These are phyloP conservation scores for Pestalotiopsis sp. DNA, from an alignment of 2,329 filamentous ascomycete genomes.

Conservation along the genomic window DNA sequence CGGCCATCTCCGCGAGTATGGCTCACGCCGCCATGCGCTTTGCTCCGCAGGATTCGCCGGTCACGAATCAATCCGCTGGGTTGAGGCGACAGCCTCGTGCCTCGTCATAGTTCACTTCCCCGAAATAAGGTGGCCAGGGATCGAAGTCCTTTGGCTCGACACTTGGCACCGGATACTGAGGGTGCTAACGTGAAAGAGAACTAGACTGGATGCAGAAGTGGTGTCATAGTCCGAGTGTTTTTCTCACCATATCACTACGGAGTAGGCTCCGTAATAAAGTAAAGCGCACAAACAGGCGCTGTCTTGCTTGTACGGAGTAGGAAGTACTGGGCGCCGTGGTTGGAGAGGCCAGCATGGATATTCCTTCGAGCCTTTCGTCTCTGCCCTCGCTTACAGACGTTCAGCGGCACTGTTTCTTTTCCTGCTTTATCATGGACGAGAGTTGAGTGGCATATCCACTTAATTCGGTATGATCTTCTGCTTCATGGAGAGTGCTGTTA, in stretches of 20 bases:
- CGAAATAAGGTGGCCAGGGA: constrained; percentile 11
- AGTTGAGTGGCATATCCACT: constrained; percentile 4
- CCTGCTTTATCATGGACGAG: background rate
- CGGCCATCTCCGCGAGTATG: background rate
- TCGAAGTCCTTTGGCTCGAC: constrained; percentile 7
- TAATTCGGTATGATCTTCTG: constrained; percentile 12
- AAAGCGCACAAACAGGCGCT: background rate
- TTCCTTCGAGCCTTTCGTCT: constrained; percentile 4
- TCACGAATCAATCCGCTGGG: background rate
- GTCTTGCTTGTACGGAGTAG: background rate
- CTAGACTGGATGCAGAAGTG: constrained; percentile 11
- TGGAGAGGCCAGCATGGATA: constrained; percentile 8
- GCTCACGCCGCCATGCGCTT: background rate
- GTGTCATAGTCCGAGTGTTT: constrained; percentile 10
- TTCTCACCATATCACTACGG: background rate
- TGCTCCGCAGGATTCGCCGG: constrained; percentile 2
- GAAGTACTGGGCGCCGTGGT: background rate
- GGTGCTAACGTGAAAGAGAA: constrained; percentile 2
- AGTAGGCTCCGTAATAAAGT: background rate
- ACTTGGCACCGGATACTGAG: constrained; percentile 5
- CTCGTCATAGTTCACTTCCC: constrained; percentile 9
- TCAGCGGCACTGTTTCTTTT: background rate
- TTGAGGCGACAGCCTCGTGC: constrained; percentile 5
- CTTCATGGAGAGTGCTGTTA: constrained; percentile 3
- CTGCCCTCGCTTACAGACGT: constrained; percentile 11